phyloP scores from a whole-genome alignment of 2,329 filamentous ascomycete genomes.

The Pseudodiploospora longispora region DNA sequence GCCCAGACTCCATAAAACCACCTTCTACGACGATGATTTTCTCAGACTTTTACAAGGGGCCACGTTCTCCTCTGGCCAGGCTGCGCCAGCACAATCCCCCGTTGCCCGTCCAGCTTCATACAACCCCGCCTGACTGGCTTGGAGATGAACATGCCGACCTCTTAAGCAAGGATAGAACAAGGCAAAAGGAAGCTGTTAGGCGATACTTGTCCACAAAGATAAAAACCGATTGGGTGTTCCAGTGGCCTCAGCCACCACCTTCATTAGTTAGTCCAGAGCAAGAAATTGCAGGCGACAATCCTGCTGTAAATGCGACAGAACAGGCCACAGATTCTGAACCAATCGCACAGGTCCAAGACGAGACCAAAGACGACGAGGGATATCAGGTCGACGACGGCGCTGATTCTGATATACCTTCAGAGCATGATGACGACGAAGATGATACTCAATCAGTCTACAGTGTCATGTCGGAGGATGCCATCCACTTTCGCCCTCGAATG shows the following conservation, averaged over 20 bases:
- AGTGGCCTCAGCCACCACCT: slow-evolving; percentile 37
- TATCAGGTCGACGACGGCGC: slow-evolving; percentile 32
- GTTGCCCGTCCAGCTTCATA: slow-evolving; percentile 20
- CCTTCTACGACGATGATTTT: slow-evolving; percentile 41
- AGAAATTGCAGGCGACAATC: not conserved
- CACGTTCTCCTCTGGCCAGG: slow-evolving; percentile 44
- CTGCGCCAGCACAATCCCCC: slow-evolving; percentile 33
- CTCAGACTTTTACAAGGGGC: slow-evolving; percentile 50
- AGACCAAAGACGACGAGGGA: slow-evolving; percentile 26
- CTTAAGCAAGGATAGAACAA: slow-evolving; percentile 51
- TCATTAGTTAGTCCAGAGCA: not conserved
- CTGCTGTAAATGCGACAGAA: not conserved
- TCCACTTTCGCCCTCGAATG: slow-evolving; percentile 40
- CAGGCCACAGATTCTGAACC: not conserved
- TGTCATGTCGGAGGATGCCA: slow-evolving; percentile 46
- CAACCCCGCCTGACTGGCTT: slow-evolving; percentile 25
- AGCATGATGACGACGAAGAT: slow-evolving; percentile 35
- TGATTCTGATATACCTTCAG: slow-evolving; percentile 24
- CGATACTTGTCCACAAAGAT: slow-evolving; percentile 46
- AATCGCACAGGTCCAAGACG: slow-evolving; percentile 17
- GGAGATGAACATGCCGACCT: slow-evolving; percentile 52
- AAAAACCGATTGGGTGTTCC: slow-evolving; percentile 52
- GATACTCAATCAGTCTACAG: slow-evolving; percentile 47
- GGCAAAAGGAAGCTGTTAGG: slow-evolving; percentile 55
- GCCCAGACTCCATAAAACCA: not conserved